Evolutionary conservation across 495 filamentous ascomycete species (phyloP).

Genomic region (Oleoguttula mirabilis): DNA sequence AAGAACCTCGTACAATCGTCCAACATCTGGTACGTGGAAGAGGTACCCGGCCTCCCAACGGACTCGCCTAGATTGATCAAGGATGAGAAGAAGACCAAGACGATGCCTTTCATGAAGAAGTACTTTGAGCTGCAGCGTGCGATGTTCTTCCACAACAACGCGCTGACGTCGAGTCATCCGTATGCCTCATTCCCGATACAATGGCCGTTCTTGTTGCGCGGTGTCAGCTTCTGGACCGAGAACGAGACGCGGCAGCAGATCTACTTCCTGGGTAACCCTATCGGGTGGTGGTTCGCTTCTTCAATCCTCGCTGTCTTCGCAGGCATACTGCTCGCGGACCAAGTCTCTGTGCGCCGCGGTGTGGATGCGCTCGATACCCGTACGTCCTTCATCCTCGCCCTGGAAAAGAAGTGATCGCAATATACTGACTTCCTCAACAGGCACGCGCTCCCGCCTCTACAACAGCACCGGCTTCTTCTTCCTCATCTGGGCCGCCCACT

Average conservation of each 20-base stretch:
- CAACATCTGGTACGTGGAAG: constrained; percentile 90
- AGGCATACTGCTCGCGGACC: constrained; percentile 84
- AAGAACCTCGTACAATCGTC: constrained; percentile 84
- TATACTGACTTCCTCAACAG: constrained; percentile 30
- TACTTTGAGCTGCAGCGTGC: constrained; percentile 94
- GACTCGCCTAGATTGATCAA: constrained; percentile 58
- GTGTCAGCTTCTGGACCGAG: constrained; percentile 98
- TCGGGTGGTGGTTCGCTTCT: constrained; percentile 95
- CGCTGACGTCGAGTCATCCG: constrained; percentile 88
- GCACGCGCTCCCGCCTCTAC: constrained; percentile 84
- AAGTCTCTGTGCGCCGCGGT: constrained; percentile 80
- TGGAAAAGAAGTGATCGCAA: not conserved
- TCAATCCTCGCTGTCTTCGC: constrained; percentile 85
- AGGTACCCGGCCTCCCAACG: constrained; percentile 64
- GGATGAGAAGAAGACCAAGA: constrained; percentile 64
- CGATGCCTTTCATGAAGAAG: constrained; percentile 78
- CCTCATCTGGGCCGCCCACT: constrained; percentile 69
- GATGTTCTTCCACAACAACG: constrained; percentile 99
- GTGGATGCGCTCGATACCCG: constrained; percentile 87
- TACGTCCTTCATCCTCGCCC: constrained; percentile 42
- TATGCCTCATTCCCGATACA: constrained; percentile 91
- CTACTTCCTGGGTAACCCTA: constrained; percentile 93
- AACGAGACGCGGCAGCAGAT: constrained; percentile 94
- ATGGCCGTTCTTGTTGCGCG: constrained; percentile 93
- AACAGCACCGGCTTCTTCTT: constrained; percentile 99